phyloP scores from a whole-genome alignment of 140 eudicot genomes.

The Bidens hawaiensis region DNA sequence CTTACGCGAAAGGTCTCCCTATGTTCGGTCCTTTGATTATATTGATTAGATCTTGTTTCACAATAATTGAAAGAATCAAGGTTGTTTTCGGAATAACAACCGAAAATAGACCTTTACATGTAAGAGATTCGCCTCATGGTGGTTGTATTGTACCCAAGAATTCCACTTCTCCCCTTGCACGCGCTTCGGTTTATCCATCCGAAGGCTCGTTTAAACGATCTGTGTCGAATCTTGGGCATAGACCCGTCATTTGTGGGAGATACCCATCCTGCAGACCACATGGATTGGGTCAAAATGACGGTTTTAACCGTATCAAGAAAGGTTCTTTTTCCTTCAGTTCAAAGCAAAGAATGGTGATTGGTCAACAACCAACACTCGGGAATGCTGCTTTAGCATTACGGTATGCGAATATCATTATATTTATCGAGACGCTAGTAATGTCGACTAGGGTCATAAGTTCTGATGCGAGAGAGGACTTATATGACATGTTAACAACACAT shows the following conservation, averaged over 20 bases:
- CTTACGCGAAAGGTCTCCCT: constrained; percentile 73
- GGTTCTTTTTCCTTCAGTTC: constrained; percentile 22
- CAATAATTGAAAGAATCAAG: constrained; percentile 64
- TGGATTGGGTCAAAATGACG: constrained; percentile 30
- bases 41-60: constrained; percentile 64
- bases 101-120: constrained; percentile 12
- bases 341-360: constrained; percentile 29
- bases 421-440: constrained; percentile 66
- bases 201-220: constrained; percentile 54
- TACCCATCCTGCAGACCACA: constrained; percentile 29
- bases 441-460: constrained; percentile 66
- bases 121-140: constrained; percentile 13
- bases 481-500: constrained; percentile 67
- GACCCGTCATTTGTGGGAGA: constrained; percentile 34
- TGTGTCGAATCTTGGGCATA: constrained; percentile 44
- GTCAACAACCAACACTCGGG: constrained; percentile 67
- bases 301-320: constrained; percentile 17
- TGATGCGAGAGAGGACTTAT: constrained; percentile 81
- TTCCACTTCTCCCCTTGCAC: constrained; percentile 44
- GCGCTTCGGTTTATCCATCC: constrained; percentile 51
- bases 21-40: constrained; percentile 74
- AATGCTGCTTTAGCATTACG: constrained; percentile 69
- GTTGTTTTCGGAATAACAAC: constrained; percentile 38
- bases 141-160: constrained; percentile 38
- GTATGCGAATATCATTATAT: constrained; percentile 71